Evolutionary conservation across 169 alveolate species (phyloP).

Genomic region (Plasmodium relictum): DNA sequence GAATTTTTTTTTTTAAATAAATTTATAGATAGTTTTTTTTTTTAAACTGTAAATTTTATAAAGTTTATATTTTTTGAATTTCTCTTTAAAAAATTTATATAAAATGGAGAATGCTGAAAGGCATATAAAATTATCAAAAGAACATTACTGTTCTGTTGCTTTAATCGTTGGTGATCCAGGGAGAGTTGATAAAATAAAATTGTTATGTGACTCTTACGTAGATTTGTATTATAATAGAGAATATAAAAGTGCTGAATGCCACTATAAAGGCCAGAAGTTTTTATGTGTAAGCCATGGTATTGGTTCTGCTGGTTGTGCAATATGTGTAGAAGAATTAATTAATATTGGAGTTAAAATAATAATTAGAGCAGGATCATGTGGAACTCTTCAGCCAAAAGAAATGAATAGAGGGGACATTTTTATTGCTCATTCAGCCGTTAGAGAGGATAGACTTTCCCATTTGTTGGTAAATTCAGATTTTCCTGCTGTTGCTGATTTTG

Average conservation of each 20-base stretch:
- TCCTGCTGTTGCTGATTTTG: slow-evolving; percentile 78
- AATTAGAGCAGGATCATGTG: slow-evolving; percentile 77
- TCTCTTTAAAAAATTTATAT: not conserved
- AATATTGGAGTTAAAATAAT: slow-evolving; percentile 64
- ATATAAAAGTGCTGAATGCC: slow-evolving; percentile 56
- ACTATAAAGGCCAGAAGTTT: slow-evolving; percentile 65
- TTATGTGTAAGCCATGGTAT: slow-evolving; percentile 76
- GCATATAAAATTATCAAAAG: slow-evolving; percentile 48
- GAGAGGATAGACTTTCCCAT: slow-evolving; percentile 77
- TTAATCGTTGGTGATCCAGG: slow-evolving; percentile 78
- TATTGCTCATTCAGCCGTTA: slow-evolving; percentile 56
- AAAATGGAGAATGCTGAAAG: slow-evolving; percentile 26
- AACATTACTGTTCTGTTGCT: slow-evolving; percentile 38
- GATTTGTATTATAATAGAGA: slow-evolving; percentile 70
- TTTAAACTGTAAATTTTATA: too few relatives aligned
- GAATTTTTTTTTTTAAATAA: too few relatives aligned
- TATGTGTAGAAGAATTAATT: slow-evolving; percentile 75
- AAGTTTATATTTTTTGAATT: too few relatives aligned
- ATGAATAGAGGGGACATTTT: slow-evolving; percentile 76
- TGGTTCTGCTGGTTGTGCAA: slow-evolving; percentile 75
- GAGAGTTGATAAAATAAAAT: slow-evolving; percentile 56
- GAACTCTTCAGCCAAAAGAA: slow-evolving; percentile 56
- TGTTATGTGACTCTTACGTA: slow-evolving; percentile 69
- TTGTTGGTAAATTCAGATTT: slow-evolving; percentile 39
- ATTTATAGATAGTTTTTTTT: too few relatives aligned